Base-by-base conservation (phyloP, 164 flowering plant genomes). In the Piper longum region DNA sequence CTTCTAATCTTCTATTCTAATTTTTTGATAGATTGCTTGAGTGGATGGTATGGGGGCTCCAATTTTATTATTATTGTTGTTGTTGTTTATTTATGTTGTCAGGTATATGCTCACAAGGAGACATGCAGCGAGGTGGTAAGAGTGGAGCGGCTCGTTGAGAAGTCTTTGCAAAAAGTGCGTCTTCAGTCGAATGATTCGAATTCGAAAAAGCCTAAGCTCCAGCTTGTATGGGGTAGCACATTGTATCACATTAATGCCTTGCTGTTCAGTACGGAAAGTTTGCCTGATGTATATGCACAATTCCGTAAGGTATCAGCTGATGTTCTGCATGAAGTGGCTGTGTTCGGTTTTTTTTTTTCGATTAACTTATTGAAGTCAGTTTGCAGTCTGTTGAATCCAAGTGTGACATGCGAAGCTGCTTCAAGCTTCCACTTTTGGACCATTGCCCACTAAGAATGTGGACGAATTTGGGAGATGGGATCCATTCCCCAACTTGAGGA, bases 91-190 rank as follows among this genome's bases (percentile, higher is more conserved):
- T 7, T 42, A 17, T 5, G 42, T 18, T 40, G 52, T 67, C 81
- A 92, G 98, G 89, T 92, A 8, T 89, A 78, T 79, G 95, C 98
- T 54, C 98, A 92, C 19, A 85, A 85, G 68, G 98, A 92, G 75
- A 89, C 98, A 39, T 92, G 98, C 72, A 85, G 88, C 48, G 98
- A 92, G 78, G 98, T 89, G 81, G 61, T 86, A 59, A 59, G 62
- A 16, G 85, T 87, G 18, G 98, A 92, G 61, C 69, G 69, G 65
- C 66, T 73, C 68, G 89, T 92, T 3, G 64, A 64, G 26, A 76
- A 72, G 64, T 68, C 70, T 56, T 71, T 92, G 45, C 68, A 68
- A 54, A 57, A n/a, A 56, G 73, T 79, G 48, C 66, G 42, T 51
- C 54, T 69, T 59, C 61, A 65, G 41, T 63, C 66, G n/a, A 74